Evolutionary conservation across 441 rosid genomes (phyloP).

Genomic region (Corymbia calophylla): DNA sequence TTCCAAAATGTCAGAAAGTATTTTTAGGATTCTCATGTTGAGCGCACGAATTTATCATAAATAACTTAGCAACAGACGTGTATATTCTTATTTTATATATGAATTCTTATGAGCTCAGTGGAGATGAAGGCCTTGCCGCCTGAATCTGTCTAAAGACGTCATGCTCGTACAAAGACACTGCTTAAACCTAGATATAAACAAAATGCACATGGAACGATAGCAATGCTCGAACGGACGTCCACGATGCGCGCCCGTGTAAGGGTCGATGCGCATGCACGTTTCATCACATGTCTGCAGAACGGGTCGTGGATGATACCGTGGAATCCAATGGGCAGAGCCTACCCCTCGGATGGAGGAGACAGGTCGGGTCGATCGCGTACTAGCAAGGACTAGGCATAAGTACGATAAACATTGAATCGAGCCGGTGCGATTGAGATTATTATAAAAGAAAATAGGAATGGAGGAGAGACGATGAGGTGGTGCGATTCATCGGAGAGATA

Average conservation of each 20-base stretch:
- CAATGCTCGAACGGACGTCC: not conserved
- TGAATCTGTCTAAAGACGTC: not conserved
- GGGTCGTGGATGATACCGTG: too few relatives aligned
- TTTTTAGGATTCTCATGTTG: not conserved
- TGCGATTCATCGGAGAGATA: not conserved
- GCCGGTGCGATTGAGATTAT: too few relatives aligned
- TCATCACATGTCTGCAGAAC: too few relatives aligned
- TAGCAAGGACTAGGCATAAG: too few relatives aligned
- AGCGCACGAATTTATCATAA: not conserved
- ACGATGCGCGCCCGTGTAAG: not conserved
- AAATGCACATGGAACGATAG: not conserved
- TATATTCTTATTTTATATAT: not conserved
- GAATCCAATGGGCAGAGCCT: too few relatives aligned
- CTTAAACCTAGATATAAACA: not conserved
- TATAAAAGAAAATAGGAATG: not conserved
- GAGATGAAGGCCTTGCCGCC: not conserved
- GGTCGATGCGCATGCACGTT: not conserved
- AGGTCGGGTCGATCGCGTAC: too few relatives aligned
- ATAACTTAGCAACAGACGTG: not conserved
- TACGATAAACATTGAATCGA: not conserved
- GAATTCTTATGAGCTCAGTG: not conserved
- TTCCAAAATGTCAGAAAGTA: not conserved
- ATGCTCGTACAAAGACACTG: not conserved
- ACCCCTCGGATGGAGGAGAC: too few relatives aligned
- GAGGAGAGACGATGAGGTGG: not conserved